These are phyloP conservation scores for Chenopodium formosanum DNA, from an alignment of 148 eudicot species.

Conservation along the genomic window DNA sequence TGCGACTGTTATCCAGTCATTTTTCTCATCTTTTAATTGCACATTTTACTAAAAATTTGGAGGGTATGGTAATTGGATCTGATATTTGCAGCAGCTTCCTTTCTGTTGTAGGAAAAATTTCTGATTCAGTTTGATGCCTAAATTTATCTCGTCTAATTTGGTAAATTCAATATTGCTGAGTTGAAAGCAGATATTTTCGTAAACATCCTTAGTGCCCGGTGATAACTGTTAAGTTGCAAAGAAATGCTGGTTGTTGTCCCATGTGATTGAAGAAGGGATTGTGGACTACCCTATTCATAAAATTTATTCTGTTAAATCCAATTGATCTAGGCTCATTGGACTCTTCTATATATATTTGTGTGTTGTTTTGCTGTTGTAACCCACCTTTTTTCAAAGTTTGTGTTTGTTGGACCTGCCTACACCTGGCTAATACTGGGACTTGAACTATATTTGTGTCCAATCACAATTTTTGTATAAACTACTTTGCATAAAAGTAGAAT, in stretches of 20 bases:
- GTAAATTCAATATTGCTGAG: not conserved
- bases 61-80: not conserved
- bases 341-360: too few relatives aligned
- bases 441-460: too few relatives aligned
- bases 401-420: too few relatives aligned
- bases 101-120: not conserved
- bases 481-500: too few relatives aligned
- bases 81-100: not conserved
- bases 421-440: too few relatives aligned
- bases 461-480: too few relatives aligned
- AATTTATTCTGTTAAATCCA: not conserved
- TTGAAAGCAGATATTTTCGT: not conserved
- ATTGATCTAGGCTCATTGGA: too few relatives aligned
- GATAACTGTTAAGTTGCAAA: not conserved
- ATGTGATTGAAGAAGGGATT: not conserved
- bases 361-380: not conserved
- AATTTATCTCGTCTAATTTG: not conserved
- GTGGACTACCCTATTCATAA: not conserved
- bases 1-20: not conserved
- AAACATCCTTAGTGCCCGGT: not conserved
- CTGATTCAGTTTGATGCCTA: not conserved
- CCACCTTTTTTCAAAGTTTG: not conserved
- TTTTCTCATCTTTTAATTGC: not conserved
- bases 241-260: too few relatives aligned
- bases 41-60: slow-evolving; percentile 1